Conservation (phyloP, 805 yeast genomes). For the Wickerhamiella domercqiae region DNA sequence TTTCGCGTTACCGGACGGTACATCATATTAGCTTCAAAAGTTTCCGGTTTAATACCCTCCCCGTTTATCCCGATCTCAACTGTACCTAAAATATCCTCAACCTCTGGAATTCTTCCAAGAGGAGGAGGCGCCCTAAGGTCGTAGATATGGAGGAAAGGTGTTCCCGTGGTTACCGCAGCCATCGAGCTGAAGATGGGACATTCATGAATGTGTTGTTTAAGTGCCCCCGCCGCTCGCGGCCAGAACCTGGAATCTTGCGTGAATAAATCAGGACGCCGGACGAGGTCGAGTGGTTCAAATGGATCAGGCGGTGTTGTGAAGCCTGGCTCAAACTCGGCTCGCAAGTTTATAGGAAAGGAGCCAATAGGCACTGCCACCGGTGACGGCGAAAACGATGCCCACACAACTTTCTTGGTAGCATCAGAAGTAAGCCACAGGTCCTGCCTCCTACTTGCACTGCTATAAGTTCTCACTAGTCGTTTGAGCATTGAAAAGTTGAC, state of each 20-base stretch:
- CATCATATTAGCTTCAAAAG: conserved; percentile 44
- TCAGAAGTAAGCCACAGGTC: conserved; percentile 7
- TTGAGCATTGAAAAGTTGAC: no score
- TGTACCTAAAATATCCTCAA: conserved; percentile 58
- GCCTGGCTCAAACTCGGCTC: conserved; percentile 9
- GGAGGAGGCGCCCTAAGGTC: conserved; percentile 53
- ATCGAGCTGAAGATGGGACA: conserved; percentile 19
- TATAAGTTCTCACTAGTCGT: no score
- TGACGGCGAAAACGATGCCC: conserved; percentile 14
- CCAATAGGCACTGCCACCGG: conserved; percentile 19
- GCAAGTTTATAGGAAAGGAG: conserved; percentile 10
- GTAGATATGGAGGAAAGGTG: conserved; percentile 49
- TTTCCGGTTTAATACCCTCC: conserved; percentile 32
- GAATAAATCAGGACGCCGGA: conserved; percentile 12
- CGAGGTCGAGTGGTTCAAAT: conserved; percentile 13
- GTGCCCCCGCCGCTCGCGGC: conserved; percentile 12
- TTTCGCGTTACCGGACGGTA: conserved; percentile 38
- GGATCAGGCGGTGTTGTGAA: conserved; percentile 13
- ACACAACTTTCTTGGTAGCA: conserved; percentile 1
- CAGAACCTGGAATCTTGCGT: conserved; percentile 16
- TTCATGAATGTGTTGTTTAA: conserved; percentile 18
- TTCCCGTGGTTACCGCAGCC: conserved; percentile 27
- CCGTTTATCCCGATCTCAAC: conserved; percentile 39
- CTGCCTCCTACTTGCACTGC: no score
- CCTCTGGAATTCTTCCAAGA: conserved; percentile 51